phyloP scores from a whole-genome alignment of 129 eudicot genomes.

The Lonicera japonica region DNA sequence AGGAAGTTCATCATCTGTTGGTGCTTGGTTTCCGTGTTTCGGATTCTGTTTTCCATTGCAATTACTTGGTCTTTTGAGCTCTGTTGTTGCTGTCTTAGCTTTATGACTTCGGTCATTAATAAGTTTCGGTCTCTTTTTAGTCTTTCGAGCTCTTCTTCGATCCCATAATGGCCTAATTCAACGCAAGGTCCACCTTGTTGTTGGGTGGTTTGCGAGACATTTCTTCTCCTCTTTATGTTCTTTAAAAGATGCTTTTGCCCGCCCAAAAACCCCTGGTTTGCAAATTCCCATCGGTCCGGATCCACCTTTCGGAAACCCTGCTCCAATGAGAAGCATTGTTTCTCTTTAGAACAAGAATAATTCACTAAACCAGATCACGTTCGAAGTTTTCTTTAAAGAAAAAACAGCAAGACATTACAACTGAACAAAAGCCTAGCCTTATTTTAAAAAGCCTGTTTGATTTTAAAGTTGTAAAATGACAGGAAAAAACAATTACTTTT shows the following conservation, averaged over 20 bases:
- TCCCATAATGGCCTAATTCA: slow-evolving; percentile 67
- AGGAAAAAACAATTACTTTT: no score
- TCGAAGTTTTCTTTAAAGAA: neutral
- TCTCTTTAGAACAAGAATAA: neutral
- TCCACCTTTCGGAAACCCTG: slow-evolving; percentile 50
- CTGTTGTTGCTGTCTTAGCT: slow-evolving; percentile 65
- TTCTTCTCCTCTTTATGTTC: slow-evolving; percentile 36
- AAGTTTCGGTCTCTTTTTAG: slow-evolving; percentile 54
- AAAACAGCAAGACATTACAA: neutral
- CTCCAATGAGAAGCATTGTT: neutral
- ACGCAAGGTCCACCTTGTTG: slow-evolving; percentile 52
- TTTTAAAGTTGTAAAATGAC: neutral
- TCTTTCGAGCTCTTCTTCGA: slow-evolving; percentile 67
- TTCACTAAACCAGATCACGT: neutral
- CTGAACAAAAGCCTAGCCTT: no score
- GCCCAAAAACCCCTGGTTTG: slow-evolving; percentile 36
- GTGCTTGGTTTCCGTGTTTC: slow-evolving; percentile 53
- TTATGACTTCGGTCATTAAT: slow-evolving; percentile 55
- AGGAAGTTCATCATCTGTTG: slow-evolving; percentile 58
- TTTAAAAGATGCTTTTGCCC: slow-evolving; percentile 42
- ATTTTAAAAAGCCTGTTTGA: no score
- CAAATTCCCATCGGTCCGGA: slow-evolving; percentile 52
- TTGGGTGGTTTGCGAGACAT: slow-evolving; percentile 27
- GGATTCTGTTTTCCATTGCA: slow-evolving; percentile 44
- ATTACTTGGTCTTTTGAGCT: slow-evolving; percentile 42